Conservation (phyloP, 441 rosid genomes). For the Croton setiger region DNA sequence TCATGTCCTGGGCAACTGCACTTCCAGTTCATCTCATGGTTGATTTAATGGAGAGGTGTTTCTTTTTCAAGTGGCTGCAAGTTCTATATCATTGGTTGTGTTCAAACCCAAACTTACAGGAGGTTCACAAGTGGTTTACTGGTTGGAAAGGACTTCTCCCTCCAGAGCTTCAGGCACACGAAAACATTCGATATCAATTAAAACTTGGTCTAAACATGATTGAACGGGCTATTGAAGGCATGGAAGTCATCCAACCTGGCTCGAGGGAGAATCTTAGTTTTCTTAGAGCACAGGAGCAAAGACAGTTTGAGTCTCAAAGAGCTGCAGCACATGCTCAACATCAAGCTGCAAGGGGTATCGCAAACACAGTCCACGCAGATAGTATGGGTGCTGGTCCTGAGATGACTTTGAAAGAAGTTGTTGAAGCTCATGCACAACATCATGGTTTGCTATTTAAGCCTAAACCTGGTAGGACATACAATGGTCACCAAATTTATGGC, state of each 20-base stretch:
- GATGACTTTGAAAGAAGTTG: constrained; percentile 75
- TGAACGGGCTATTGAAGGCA: constrained; percentile 67
- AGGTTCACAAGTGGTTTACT: constrained; percentile 69
- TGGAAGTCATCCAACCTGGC: constrained; percentile 69
- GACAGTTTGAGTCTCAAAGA: constrained; percentile 59
- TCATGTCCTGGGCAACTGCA: constrained; percentile 70
- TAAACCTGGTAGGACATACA: constrained; percentile 75
- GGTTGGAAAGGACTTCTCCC: constrained; percentile 86
- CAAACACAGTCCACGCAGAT: constrained; percentile 38
- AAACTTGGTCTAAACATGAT: constrained; percentile 72
- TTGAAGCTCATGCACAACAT: constrained; percentile 77
- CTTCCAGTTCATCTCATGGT: constrained; percentile 82
- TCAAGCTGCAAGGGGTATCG: constrained; percentile 33
- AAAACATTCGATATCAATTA: constrained; percentile 67
- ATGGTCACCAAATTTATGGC: constrained; percentile 83
- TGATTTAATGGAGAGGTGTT: constrained; percentile 75
- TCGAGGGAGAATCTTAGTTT: constrained; percentile 54
- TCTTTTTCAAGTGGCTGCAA: constrained; percentile 82
- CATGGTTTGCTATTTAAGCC: constrained; percentile 71
- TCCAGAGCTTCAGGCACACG: constrained; percentile 73
- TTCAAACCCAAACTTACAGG: constrained; percentile 61
- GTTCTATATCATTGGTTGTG: constrained; percentile 79
- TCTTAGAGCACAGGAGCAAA: constrained; percentile 55
- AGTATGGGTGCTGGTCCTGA: constrained; percentile 30
- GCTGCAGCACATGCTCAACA: constrained; percentile 45